phyloP scores from a whole-genome alignment of 495 filamentous ascomycete genomes.

The Lasiosphaeria hispida region DNA sequence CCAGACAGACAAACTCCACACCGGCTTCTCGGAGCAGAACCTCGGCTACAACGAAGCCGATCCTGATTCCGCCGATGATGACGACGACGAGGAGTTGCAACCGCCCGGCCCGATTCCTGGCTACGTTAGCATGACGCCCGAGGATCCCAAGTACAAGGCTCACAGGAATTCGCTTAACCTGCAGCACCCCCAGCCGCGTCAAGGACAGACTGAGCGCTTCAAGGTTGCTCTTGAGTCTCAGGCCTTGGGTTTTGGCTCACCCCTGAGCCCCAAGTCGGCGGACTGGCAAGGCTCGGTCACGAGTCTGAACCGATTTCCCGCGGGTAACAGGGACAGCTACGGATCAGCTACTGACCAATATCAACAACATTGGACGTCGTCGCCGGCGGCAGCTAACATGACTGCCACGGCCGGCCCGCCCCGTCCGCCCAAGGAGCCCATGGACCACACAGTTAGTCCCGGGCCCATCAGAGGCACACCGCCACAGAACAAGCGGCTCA shows the following conservation, averaged over 20 bases:
- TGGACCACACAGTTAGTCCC: conserved; percentile 27
- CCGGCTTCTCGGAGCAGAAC: conserved; percentile 57
- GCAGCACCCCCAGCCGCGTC: conserved; percentile 86
- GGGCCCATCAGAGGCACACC: conserved; percentile 27
- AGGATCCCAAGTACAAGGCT: conserved; percentile 86
- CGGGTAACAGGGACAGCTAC: conserved; percentile 46
- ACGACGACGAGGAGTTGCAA: conserved; percentile 26
- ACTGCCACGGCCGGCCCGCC: conserved; percentile 35
- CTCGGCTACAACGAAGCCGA: conserved; percentile 25
- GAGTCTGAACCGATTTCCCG: conserved; percentile 41
- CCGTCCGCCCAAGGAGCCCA: conserved; percentile 53
- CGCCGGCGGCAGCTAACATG: conserved; percentile 30
- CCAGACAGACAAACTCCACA: conserved; percentile 62
- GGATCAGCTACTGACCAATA: conserved; percentile 31
- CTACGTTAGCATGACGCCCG: conserved; percentile 53
- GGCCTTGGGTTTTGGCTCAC: conserved; percentile 65
- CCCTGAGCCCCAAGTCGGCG: conserved; percentile 67
- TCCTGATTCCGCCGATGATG: conserved; percentile 12
- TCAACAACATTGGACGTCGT: conserved; percentile 42
- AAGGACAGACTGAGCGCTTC: conserved; percentile 77
- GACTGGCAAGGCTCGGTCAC: conserved; percentile 69
- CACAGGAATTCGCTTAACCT: conserved; percentile 87
- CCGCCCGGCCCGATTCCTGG: conserved; percentile 31
- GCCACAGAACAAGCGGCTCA: conserved; percentile 37
- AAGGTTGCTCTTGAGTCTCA: conserved; percentile 77